Conservation (phyloP, 225 moss, liverwort and hornwort genomes). For the Antitrichia curtipendula region DNA sequence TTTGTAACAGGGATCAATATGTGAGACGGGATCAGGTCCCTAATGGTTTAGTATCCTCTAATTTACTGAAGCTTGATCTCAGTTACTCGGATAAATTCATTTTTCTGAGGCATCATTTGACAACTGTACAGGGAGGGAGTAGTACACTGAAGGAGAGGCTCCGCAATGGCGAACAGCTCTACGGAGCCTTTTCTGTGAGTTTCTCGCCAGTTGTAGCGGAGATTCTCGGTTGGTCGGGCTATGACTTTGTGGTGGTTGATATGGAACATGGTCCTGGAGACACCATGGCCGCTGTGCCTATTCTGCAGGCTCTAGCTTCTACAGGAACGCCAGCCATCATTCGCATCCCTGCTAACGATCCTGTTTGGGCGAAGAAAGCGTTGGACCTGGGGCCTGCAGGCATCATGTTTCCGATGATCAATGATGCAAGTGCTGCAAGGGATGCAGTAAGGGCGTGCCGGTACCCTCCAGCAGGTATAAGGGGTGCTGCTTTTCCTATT, state of each 20-base stretch:
- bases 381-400: conserved; percentile 69
- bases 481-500: conserved; percentile 51
- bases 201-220: conserved; percentile 65
- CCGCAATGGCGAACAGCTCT: conserved; percentile 43
- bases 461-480: conserved; percentile 53
- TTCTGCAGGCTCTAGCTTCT: conserved; percentile 52
- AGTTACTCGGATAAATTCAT: neutral
- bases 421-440: conserved; percentile 43
- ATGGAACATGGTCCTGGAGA: conserved; percentile 64
- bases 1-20: neutral
- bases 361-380: conserved; percentile 61
- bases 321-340: conserved; percentile 64
- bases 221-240: conserved; percentile 67
- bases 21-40: neutral
- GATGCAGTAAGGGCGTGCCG: conserved; percentile 52
- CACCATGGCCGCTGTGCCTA: conserved; percentile 38
- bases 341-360: conserved; percentile 52
- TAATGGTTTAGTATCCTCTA: neutral
- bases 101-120: neutral
- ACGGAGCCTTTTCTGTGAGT: conserved; percentile 55
- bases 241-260: conserved; percentile 68
- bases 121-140: neutral
- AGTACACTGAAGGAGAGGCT: conserved; percentile 35
- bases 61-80: neutral
- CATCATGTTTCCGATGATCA: conserved; percentile 70